Conservation (phyloP, 2,329 filamentous ascomycete genomes). For the Coleophoma eucalyptorum region DNA sequence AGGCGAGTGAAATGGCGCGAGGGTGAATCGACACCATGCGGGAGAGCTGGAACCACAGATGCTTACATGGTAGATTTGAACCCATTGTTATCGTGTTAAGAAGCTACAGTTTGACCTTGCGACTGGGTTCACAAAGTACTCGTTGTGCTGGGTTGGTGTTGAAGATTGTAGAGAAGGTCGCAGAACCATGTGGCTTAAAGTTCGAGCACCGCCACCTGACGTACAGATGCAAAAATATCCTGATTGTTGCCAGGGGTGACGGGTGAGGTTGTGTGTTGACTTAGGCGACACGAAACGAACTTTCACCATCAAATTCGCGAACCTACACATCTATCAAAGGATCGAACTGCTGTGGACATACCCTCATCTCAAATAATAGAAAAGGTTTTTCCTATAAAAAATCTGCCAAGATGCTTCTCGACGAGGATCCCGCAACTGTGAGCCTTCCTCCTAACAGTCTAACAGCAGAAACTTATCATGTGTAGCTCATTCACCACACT, state of each 20-base stretch:
- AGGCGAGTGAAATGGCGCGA: conserved; percentile 14
- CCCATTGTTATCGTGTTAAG: neutral
- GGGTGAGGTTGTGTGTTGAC: neutral
- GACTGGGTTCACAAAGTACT: too few species aligned
- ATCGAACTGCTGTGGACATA: neutral
- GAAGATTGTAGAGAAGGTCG: neutral
- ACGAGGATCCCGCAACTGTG: conserved; percentile 88
- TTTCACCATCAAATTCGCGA: neutral
- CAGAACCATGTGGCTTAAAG: neutral
- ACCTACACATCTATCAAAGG: neutral
- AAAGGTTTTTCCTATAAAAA: neutral
- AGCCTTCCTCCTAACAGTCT: conserved; percentile 22
- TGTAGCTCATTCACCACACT: conserved; percentile 84
- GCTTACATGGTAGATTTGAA: conserved; percentile 31
- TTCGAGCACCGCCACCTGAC: conserved; percentile 1
- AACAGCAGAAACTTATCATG: neutral
- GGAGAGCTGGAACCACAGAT: neutral
- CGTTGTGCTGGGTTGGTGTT: conserved; percentile 1
- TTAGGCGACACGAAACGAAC: neutral
- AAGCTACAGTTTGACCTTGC: conserved; percentile 8
- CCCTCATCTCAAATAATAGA: neutral
- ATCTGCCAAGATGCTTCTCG: conserved; percentile 73
- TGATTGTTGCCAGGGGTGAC: conserved; percentile 4
- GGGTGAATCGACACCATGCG: conserved; percentile 17
- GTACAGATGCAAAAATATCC: neutral